Evolutionary conservation across 2,329 filamentous ascomycete species (phyloP), one percentile per base, ranked within the genome.

Genomic region (Calycina marina): DNA sequence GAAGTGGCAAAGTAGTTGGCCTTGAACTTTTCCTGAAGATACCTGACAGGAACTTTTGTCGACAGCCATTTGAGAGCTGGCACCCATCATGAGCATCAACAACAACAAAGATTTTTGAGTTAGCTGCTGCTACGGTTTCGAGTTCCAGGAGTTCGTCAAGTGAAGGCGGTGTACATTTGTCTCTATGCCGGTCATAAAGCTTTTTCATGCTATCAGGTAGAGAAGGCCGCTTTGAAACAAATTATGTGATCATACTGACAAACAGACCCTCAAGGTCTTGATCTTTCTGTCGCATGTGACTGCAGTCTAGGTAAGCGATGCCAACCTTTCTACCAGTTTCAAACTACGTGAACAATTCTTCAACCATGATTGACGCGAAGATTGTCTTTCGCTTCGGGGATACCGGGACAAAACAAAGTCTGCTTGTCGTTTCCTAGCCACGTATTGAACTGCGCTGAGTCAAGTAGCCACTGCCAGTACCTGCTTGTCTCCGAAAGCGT

Each of bases 291-390:
- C 20, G 20, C 20, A 8, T 8, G 20, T 9, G 14, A 4, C 14
- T 27, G 25, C 25, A 57, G 46, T 27, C 8, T 9, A 28, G 10
- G 14, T 28, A 28, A 12, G 25, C 25, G 14, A 28, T 28, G 11
- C 25, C 25, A 28, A 28, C 13, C 10, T 9, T 12, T 14, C 8
- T 9, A 13, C 14, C 25, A 13, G 10, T 13, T 2, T 8, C 8
- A 14, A 28, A 28, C 11, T 14, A 13, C 9, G 25, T 28, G 14
- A 13, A 11, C 8, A 28, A 13, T 2, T 28, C 25, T 14, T 28
- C 25, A 11, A 28, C 25, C 9, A 28, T 28, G 14, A 28, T 28
- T 9, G 25, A 28, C 8, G 25, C 14, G 14, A 28, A 9, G 9
- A 28, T 28, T 28, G 25, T 28, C 25, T 28, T 28, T 13, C 25